Evolutionary conservation across 306 rosid species (phyloP), one percentile per base, ranked within the genome.

Genomic region (Quercus bicolor): DNA sequence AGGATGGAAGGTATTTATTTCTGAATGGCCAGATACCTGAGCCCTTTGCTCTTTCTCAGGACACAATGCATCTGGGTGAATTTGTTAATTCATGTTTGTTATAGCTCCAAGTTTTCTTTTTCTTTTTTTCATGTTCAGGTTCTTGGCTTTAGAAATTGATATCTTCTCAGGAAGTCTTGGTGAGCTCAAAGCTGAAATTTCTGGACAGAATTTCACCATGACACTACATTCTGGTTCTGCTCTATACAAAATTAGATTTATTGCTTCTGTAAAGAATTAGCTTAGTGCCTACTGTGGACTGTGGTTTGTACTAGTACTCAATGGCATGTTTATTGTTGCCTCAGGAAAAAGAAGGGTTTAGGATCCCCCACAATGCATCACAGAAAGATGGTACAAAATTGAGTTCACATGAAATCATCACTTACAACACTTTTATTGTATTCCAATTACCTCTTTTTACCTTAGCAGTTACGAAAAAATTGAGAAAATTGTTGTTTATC

Each of bases 1-100:
- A 70, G 40, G 76, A 56, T 68, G 73, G 81, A 56, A 81, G 72
- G 74, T 78, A 33, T 80, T 31, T 61, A 70, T 79, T 80, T 85
- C 77, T 77, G 29, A 56, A 79, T 66, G 78, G 87, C 79, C 74
- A 65, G 68, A 69, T 57, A 73, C 80, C 68, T 62, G 57, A 59
- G 85, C 76, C 75, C 71, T 28, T 56, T 31, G 79, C 73, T 85
- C 81, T 73, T 69, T 54, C 75, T 86, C 60, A 13, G 64, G 73
- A 80, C 83, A 77, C 75, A 80, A 57, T 56, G 82, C 81, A 70
- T 72, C 81, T 69, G 65, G 87, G 85, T 85, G 88, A 81, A 89
- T 87, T 89, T 86, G 91, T 86, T 91, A 31, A 87, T 87, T 89
- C 91, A 76, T 88, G 88, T 87, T 83, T 90, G 82, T 62, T 85